Conservation (phyloP, 2,329 filamentous ascomycete genomes). For the Diplocarpon rosae region DNA sequence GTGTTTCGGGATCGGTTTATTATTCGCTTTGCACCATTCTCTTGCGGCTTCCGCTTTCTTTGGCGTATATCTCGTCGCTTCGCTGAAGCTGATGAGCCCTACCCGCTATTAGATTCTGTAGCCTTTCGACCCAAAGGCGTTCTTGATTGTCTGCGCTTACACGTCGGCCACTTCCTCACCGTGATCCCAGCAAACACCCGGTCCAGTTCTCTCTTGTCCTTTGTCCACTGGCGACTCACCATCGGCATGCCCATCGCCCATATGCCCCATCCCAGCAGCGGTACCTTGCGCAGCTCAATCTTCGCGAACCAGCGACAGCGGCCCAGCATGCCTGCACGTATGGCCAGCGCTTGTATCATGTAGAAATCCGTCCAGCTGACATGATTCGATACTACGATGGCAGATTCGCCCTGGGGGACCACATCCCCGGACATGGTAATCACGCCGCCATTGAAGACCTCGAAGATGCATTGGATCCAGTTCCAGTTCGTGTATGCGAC, state of each 20-base stretch:
- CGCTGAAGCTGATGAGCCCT: constrained; percentile 56
- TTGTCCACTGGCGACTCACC: constrained; percentile 48
- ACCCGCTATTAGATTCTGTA: background rate
- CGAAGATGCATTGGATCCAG: constrained; percentile 48
- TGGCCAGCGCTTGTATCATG: constrained; percentile 48
- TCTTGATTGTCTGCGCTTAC: constrained; percentile 33
- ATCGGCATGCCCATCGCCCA: constrained; percentile 56
- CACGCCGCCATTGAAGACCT: constrained; percentile 38
- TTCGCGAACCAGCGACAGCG: constrained; percentile 53
- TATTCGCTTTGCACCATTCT: constrained; percentile 40
- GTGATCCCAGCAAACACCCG: constrained; percentile 45
- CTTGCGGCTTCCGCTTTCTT: constrained; percentile 40
- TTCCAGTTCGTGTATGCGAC: constrained; percentile 45
- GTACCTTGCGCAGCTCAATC: constrained; percentile 45
- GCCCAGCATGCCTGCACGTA: constrained; percentile 45
- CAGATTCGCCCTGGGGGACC: constrained; percentile 43
- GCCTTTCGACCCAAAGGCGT: background rate
- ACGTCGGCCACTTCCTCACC: constrained; percentile 42
- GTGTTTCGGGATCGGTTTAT: constrained; percentile 42
- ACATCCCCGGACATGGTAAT: constrained; percentile 43
- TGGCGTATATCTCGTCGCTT: constrained; percentile 48
- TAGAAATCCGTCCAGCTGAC: constrained; percentile 54
- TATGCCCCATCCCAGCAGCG: constrained; percentile 52
- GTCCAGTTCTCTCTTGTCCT: constrained; percentile 44
- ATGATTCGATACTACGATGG: constrained; percentile 50